Base-by-base conservation (phyloP, 371 early-diverging fungal species). In the Capillidium rhysosporum region DNA sequence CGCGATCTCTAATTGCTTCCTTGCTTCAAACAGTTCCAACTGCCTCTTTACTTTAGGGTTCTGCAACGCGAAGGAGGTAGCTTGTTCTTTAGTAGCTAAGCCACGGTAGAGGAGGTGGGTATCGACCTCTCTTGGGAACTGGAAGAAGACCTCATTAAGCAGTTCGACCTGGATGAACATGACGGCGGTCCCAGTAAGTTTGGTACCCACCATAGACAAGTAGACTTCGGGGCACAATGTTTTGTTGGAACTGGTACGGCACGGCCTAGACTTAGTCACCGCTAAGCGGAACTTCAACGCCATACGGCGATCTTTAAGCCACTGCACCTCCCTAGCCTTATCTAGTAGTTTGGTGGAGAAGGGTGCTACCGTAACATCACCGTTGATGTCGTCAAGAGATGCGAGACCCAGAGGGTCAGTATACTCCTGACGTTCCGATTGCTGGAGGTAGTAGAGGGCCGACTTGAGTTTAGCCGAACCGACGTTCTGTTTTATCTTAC, bases 111-210 rank as follows among this genome's bases (percentile, higher is more conserved):
- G 77, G 57, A 94, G 61, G 52, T 80, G 74, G 57, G 84, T 80
- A 62, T 94, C 95, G 16, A 96, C 79, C 65, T 90, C 89, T 39
- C 95, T 69, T 29, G 94, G 94, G 60, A 95, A 76, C 67, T 92
- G 92, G 77, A 90, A 92, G 64, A 92, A 89, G 72, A 95, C 93
- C 65, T 96, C 97, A 60, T 89, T 88, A 63, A 96, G 67, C 55
- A 95, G 71, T 63, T 96, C 97, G 5, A 91, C 85, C 65, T 89
- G 88, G 55, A 96, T 89, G 63, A 94, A 96, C 86, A 92, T 86
- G 47, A 89, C 92, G 43, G 86, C 84, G 14, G 89, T 90, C 57
- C 86, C 82, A 0, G 93, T 82, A 46, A 96, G 66, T 62, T 96
- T 93, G 53, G 92, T 88, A 0, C 92, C 79, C 43, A 96, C 82